phyloP scores from a whole-genome alignment of 2,329 filamentous ascomycete genomes.

The Pseudocercospora fijiensis region DNA sequence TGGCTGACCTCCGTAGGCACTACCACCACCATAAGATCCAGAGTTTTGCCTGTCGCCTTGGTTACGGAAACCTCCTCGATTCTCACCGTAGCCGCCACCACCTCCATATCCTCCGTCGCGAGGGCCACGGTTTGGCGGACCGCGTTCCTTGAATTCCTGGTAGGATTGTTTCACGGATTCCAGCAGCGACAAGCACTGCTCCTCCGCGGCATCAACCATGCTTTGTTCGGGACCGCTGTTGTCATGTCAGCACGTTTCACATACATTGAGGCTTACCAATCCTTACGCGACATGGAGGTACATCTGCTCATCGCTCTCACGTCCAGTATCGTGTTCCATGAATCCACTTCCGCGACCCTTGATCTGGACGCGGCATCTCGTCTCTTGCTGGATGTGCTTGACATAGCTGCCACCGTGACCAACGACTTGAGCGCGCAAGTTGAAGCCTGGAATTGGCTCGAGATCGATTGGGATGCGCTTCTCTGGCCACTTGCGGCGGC shows the following conservation, averaged over 20 bases:
- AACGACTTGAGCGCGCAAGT: slow-evolving; percentile 92
- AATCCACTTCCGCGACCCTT: slow-evolving; percentile 95
- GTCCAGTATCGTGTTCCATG: slow-evolving; percentile 81
- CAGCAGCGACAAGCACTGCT: slow-evolving; percentile 84
- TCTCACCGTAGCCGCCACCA: slow-evolving; percentile 37
- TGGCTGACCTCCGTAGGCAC: slow-evolving; percentile 41
- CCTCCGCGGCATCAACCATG: slow-evolving; percentile 83
- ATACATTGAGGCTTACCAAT: background rate
- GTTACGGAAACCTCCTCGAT: slow-evolving; percentile 43
- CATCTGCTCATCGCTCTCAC: slow-evolving; percentile 93
- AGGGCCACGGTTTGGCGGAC: slow-evolving; percentile 46
- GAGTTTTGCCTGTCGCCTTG: slow-evolving; percentile 39
- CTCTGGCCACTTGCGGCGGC: slow-evolving; percentile 97
- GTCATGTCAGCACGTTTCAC: slow-evolving; percentile 12
- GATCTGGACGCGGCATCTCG: slow-evolving; percentile 93
- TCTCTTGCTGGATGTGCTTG: slow-evolving; percentile 96
- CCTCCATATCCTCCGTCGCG: slow-evolving; percentile 46
- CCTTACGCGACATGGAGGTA: slow-evolving; percentile 91
- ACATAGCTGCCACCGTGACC: slow-evolving; percentile 93
- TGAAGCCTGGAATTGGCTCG: slow-evolving; percentile 91
- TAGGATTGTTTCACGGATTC: slow-evolving; percentile 86
- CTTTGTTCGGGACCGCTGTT: slow-evolving; percentile 77
- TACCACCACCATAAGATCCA: slow-evolving; percentile 38
- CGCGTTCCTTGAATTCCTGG: slow-evolving; percentile 76
- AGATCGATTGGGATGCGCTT: slow-evolving; percentile 89